Base-by-base conservation (phyloP, 2,329 filamentous ascomycete species). In the Fusarium sp. region DNA sequence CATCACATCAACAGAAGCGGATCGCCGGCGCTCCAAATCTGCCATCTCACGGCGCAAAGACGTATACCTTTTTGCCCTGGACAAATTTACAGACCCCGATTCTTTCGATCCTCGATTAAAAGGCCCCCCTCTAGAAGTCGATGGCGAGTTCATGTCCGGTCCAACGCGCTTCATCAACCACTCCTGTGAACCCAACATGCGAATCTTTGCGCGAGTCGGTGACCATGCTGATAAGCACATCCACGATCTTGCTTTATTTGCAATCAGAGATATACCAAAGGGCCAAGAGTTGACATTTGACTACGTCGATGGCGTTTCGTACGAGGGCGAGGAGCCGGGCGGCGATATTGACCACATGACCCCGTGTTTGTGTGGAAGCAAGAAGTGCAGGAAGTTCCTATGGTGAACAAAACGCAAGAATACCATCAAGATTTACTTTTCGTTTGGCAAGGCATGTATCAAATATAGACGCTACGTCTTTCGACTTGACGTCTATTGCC, bases 121-220 rank as follows among this genome's bases (percentile, higher is more conserved):
- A 4, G 82, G 81, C 0, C 77, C 82, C 6, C 80, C 86, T 14
- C 75, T 89, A 4, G 85, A 88, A 62, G 82, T 88, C 0, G 87
- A 88, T 53, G 92, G 92, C 10, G 88, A 93, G 72, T 90, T 89
- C 72, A 86, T 88, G 79, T 90, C 91, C 1, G 90, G 90, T 0
- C 89, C 90, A 0, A 91, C 90, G 0, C 84, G 91, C 3, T 95
- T 94, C 74, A 90, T 94, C 72, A 95, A 95, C 68, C 91, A 95
- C 72, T 90, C 85, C 2, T 94, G 91, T 72, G 84, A 91, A 5
- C 91, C 91, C 0, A 94, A 93, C 69, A 82, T 92, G 70, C 82
- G 89, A 13, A 91, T 93, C 57, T 94, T 93, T 74, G 90, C 89
- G 0, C 86, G 92, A 1, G 89, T 91, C 2, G 90, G 89, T 46